Percentiles rank a stretch among this genome's conserved stretches.
phyloP scores from a whole-genome alignment of 148 eudicot species.

The Cornus controversa region DNA sequence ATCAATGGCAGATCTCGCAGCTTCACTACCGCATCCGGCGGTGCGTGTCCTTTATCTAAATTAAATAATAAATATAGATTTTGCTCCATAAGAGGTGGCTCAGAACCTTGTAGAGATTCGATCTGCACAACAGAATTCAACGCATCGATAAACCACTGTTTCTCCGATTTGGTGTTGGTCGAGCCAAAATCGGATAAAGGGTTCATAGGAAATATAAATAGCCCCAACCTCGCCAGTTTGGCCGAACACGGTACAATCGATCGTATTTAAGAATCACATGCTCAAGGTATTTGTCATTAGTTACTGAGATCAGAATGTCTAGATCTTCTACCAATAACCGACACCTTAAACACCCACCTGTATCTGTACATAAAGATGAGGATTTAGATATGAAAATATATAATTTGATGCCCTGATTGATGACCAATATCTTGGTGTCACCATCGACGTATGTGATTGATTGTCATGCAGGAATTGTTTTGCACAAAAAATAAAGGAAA shows the following conservation, averaged over 20 bases:
- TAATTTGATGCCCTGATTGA: conserved; percentile 40
- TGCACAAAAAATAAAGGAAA: no score
- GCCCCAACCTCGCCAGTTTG: conserved; percentile 49
- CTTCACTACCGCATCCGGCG: background rate
- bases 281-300: conserved; percentile 66
- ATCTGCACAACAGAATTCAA: conserved; percentile 34
- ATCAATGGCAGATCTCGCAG: background rate
- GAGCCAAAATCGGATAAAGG: conserved; percentile 20
- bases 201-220: conserved; percentile 43
- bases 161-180: conserved; percentile 28
- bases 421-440: conserved; percentile 57
- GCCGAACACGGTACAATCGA: conserved; percentile 30
- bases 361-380: conserved; percentile 13
- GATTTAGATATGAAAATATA: conserved; percentile 32
- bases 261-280: conserved; percentile 74
- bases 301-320: conserved; percentile 66
- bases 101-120: background rate
- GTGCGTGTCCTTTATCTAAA: conserved; percentile 38
- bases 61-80: conserved; percentile 61
- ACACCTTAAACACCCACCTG: conserved; percentile 39
- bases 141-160: conserved; percentile 47
- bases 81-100: conserved; percentile 8
- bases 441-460: conserved; percentile 60
- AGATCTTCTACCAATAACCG: conserved; percentile 77
- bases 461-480: conserved; percentile 57